Conservation (phyloP, 2,329 filamentous ascomycete genomes). For the Colletotrichum endophyticum region DNA sequence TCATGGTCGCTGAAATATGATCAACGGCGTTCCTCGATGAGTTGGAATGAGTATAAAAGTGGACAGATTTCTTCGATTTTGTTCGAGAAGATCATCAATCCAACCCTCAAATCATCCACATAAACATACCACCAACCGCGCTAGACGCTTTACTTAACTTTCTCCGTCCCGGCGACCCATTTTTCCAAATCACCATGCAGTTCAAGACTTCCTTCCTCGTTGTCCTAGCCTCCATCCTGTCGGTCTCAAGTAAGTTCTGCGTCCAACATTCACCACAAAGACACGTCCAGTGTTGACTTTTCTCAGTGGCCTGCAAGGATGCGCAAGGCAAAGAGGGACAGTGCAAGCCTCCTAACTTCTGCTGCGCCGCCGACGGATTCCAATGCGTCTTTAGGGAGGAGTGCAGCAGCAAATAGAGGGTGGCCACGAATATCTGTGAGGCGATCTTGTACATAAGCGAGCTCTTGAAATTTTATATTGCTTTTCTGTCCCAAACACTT, state of each 20-base stretch:
- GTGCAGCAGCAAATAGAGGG: not conserved
- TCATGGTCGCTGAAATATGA: not conserved
- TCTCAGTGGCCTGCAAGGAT: not conserved
- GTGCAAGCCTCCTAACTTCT: not conserved
- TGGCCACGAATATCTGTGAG: not conserved
- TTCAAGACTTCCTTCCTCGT: not conserved
- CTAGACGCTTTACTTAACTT: not conserved
- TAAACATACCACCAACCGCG: not conserved
- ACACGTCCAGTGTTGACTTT: not conserved
- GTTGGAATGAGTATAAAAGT: not conserved
- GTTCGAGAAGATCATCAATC: not conserved
- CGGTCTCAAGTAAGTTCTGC: not conserved
- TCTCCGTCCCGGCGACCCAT: not conserved
- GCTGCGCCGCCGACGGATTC: not conserved
- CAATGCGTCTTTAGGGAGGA: not conserved
- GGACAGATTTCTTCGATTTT: fast-evolving
- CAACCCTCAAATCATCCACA: not conserved
- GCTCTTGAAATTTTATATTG: not conserved
- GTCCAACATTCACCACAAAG: not conserved
- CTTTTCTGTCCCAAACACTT: not conserved
- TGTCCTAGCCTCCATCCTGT: not conserved
- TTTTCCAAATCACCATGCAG: not conserved
- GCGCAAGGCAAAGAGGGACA: not conserved
- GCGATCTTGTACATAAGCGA: not conserved
- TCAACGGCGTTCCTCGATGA: fast-evolving